These are phyloP conservation scores for Cenchrus fungigraminus DNA, from an alignment of 176 grass and related monocot genomes.

Conservation along the genomic window DNA sequence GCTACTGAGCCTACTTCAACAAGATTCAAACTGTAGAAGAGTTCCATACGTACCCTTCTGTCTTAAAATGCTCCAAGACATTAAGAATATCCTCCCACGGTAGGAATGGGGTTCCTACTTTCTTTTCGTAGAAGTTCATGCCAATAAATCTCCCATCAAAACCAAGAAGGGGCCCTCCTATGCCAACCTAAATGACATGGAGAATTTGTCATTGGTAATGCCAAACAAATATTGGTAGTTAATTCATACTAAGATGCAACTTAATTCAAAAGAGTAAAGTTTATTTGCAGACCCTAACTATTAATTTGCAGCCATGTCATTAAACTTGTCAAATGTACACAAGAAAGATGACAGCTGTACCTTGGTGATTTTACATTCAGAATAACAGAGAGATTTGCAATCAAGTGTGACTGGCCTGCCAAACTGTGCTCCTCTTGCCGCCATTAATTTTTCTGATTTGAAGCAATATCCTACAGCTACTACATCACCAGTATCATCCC, in stretches of 20 bases:
- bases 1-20: not conserved
- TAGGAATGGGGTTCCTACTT: not conserved
- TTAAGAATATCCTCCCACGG: not conserved
- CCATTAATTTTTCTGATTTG: not conserved
- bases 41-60: not conserved
- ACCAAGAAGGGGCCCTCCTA: conserved; percentile 24
- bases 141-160: conserved; percentile 15
- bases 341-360: not conserved
- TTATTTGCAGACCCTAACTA: too few species aligned
- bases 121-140: not conserved
- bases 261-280: too few species aligned
- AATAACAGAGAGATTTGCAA: not conserved
- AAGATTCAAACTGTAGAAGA: too few species aligned
- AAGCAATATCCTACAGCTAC: conserved; percentile 9
- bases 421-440: not conserved
- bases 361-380: not conserved
- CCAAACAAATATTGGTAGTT: not conserved
- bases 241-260: not conserved
- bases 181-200: not conserved
- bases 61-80: not conserved
- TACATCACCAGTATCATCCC: not conserved
- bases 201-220: not conserved
- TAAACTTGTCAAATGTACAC: too few species aligned
- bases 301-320: too few species aligned
- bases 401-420: not conserved